These are phyloP conservation scores for Liriodendron chinense DNA, from an alignment of 164 flowering plant genomes.

Conservation along the genomic window DNA sequence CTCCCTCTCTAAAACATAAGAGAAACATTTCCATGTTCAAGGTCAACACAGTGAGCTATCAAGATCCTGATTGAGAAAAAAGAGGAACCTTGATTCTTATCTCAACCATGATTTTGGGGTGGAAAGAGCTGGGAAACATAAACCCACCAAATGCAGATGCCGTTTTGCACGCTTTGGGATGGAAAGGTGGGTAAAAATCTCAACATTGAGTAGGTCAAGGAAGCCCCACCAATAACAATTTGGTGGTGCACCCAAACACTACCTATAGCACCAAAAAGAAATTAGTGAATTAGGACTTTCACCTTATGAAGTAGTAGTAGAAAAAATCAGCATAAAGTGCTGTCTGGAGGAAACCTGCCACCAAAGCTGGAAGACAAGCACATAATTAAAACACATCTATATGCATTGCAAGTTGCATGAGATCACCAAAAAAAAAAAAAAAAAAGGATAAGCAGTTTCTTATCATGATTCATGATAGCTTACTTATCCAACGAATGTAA, in stretches of 20 bases:
- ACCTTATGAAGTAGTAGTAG: constrained; percentile 75
- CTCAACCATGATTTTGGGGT: background rate
- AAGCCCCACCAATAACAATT: no score
- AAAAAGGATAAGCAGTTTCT: background rate
- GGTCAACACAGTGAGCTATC: background rate
- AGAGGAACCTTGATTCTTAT: background rate
- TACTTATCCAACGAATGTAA: constrained; percentile 75
- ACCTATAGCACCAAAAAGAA: background rate
- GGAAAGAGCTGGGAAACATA: background rate
- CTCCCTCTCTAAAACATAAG: background rate
- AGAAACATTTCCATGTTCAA: background rate
- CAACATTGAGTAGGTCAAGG: no score
- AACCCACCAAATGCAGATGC: background rate
- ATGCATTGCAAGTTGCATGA: background rate
- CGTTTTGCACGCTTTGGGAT: background rate
- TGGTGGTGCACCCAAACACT: background rate
- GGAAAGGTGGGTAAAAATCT: no score
- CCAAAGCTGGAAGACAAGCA: constrained; percentile 43
- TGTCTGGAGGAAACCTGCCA: constrained; percentile 76
- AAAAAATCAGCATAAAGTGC: constrained; percentile 80
- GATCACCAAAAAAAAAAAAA: background rate
- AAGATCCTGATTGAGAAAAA: background rate
- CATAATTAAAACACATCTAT: background rate
- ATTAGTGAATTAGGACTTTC: background rate
- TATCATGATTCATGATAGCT: constrained; percentile 6